Base-by-base conservation (phyloP, 345 rosid genomes). In the Garcia nutans region DNA sequence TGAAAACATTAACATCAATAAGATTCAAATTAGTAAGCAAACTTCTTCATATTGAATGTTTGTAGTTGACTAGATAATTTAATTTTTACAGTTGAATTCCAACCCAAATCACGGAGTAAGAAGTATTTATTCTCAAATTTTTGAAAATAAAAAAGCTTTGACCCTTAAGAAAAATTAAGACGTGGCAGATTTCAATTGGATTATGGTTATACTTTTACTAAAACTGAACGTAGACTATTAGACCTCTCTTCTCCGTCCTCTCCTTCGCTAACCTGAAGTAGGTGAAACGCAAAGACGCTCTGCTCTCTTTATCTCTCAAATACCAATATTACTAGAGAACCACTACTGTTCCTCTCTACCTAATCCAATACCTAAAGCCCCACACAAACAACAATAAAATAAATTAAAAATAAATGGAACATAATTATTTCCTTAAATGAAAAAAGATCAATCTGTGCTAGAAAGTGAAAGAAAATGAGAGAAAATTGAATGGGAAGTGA, bases 201-300 rank as follows among this genome's bases (percentile, higher is more conserved):
- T 22, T 22, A 15, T 6, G n/a, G 22, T 67, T 5, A 33, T 68
- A 74, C 50, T 47, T 80, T 78, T 62, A 82, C 70, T 75, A 74
- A 54, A 80, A 79, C 78, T 12, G 78, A 79, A 77, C 49, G 72
- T 55, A 78, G 26, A 60, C n/a, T 68, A 83, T 50, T 79, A 23
- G 33, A 70, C 45, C 83, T 62, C 49, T 28, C 47, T 70, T 80
- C 62, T 80, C 76, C 26, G 69, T 77, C 77, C 59, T 22, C 3
- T 1, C 44, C 31, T n/a, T 45, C 23, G 44, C 52, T 71, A 41
- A n/a, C 65, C 72, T 55, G 82, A 73, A 85, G 88, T 84, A 44
- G 83, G 89, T 85, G 86, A 75, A 87, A 90, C 81, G 89, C 89
- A 88, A 84, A 76, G 76, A 52, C 72, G 70, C 73, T 24, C 62